These are phyloP conservation scores for Macrolepiota dolichaula DNA, from an alignment of 768 basidiomycete species.

Conservation along the genomic window DNA sequence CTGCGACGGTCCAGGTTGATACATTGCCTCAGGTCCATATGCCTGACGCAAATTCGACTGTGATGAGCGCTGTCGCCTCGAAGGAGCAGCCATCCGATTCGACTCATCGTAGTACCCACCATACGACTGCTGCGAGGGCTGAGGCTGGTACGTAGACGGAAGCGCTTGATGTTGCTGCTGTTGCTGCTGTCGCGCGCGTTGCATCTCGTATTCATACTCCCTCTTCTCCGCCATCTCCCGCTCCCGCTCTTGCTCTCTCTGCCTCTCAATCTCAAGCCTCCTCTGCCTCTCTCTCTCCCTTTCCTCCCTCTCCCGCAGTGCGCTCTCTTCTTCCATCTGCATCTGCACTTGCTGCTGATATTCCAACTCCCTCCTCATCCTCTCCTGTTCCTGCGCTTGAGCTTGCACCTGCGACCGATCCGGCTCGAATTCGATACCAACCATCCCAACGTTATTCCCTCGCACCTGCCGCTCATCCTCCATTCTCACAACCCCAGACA, in stretches of 20 bases:
- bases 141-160: not conserved
- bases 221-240: constrained; percentile 15
- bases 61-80: not conserved
- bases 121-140: constrained; percentile 14
- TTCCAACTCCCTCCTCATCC: constrained; percentile 12
- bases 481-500: constrained; percentile 26
- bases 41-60: constrained; percentile 1
- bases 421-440: constrained; percentile 20
- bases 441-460: constrained; percentile 14
- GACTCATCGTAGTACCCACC: constrained; percentile 8
- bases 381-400: constrained; percentile 17
- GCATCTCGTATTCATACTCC: constrained; percentile 13
- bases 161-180: constrained; percentile 14
- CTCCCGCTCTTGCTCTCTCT: constrained; percentile 18
- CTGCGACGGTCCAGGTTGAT: constrained; percentile 4
- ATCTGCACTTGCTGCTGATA: constrained; percentile 22
- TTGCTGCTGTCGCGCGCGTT: constrained; percentile 18
- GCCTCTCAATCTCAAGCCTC: constrained; percentile 15
- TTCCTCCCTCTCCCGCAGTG: constrained; percentile 16
- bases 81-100: constrained; percentile 7
- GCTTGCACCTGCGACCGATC: constrained; percentile 4
- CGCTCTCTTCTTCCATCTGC: constrained; percentile 22
- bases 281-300: constrained; percentile 15
- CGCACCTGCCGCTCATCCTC: constrained; percentile 15
- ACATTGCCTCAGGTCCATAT: not conserved